A percentile compares a stretch with the other conserved stretches of the same genome.
Conservation (phyloP, 371 early-diverging fungal species). For the Syncephalastrum monosporum region DNA sequence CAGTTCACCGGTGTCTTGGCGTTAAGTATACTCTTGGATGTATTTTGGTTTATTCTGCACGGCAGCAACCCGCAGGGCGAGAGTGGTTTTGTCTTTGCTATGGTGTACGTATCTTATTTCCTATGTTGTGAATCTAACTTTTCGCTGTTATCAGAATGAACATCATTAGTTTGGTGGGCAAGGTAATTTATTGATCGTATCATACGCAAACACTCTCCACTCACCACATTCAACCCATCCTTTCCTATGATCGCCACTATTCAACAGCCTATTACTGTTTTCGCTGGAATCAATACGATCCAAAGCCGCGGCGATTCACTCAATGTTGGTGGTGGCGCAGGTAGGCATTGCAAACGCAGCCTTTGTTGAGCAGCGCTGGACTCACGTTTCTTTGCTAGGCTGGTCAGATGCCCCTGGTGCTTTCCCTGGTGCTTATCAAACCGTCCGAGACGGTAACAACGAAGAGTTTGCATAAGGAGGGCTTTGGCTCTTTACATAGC, state of each 20-base stretch:
- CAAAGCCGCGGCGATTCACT: slow-evolving; percentile 47
- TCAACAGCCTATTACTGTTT: slow-evolving; percentile 41
- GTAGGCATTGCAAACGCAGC: not conserved
- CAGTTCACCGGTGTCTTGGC: slow-evolving; percentile 44
- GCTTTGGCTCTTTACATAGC: too few relatives aligned
- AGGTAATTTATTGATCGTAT: slow-evolving; percentile 24
- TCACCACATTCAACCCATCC: not conserved
- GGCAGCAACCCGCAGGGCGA: slow-evolving; percentile 31
- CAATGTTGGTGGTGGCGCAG: slow-evolving; percentile 28
- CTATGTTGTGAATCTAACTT: too few relatives aligned
- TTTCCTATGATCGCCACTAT: not conserved
- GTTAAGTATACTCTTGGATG: slow-evolving; percentile 44
- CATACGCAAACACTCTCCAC: not conserved
- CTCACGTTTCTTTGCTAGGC: slow-evolving; percentile 16
- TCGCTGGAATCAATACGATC: slow-evolving; percentile 38
- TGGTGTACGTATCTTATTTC: slow-evolving; percentile 28
- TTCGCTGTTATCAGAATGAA: slow-evolving; percentile 33
- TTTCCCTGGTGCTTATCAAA: slow-evolving; percentile 49
- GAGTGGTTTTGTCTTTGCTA: slow-evolving; percentile 41
- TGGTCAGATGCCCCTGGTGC: slow-evolving; percentile 52
- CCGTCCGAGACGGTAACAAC: slow-evolving; percentile 43
- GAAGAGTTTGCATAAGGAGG: slow-evolving; percentile 16
- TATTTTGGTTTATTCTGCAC: slow-evolving; percentile 48
- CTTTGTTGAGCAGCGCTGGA: not conserved
- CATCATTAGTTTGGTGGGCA: slow-evolving; percentile 41